Evolutionary conservation across 768 basidiomycete genomes (phyloP).

Genomic region (Mycena pura): DNA sequence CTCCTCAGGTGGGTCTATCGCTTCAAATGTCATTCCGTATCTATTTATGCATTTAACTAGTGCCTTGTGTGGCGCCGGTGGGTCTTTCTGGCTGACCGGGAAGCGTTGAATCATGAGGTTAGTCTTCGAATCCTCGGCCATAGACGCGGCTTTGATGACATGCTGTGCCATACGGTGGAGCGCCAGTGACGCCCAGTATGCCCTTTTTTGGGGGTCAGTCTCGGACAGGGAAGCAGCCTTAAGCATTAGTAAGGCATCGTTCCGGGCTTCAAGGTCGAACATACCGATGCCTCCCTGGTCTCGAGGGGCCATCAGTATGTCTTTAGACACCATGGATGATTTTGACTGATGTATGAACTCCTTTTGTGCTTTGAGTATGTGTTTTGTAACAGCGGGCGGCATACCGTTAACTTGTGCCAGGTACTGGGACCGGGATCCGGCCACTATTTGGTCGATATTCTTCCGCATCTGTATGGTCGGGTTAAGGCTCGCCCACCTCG

Average conservation of each 20-base stretch:
- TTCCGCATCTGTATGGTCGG: slow-evolving; percentile 43
- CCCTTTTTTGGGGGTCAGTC: not conserved
- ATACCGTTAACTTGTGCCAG: too few relatives aligned
- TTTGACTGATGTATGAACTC: not conserved
- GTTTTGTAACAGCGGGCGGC: slow-evolving; percentile 33
- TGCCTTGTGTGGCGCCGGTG: too few relatives aligned
- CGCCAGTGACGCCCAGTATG: too few relatives aligned
- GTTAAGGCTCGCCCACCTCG: slow-evolving; percentile 32
- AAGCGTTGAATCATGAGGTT: too few relatives aligned
- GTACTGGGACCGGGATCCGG: too few relatives aligned
- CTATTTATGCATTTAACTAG: too few relatives aligned
- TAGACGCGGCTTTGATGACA: not conserved
- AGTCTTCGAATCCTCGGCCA: not conserved
- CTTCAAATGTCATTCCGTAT: not conserved
- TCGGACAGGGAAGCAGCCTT: not conserved
- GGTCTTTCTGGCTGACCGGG: too few relatives aligned
- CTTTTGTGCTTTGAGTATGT: not conserved
- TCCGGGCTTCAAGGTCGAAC: not conserved
- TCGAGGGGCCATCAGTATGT: not conserved
- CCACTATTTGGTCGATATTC: too few relatives aligned
- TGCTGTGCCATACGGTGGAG: not conserved
- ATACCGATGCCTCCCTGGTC: not conserved
- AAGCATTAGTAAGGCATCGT: too few relatives aligned
- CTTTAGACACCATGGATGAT: too few relatives aligned
- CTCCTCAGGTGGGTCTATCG: not conserved